These are phyloP conservation scores for Penicillium sp. DNA, from an alignment of 2,329 filamentous ascomycete genomes.

Conservation along the genomic window DNA sequence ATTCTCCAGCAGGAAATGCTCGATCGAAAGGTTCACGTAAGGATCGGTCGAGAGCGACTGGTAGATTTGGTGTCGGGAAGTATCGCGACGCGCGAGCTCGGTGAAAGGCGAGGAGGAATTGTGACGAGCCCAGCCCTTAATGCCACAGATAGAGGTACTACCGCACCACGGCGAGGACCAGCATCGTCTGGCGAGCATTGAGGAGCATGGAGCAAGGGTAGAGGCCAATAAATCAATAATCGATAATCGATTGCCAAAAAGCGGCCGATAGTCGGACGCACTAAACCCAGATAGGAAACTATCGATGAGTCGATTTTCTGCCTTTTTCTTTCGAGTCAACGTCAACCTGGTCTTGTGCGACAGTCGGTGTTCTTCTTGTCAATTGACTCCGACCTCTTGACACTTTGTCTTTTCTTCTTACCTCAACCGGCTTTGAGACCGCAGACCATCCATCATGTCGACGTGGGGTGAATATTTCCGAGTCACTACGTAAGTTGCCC, in stretches of 20 bases:
- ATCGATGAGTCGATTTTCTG: constrained; percentile 24
- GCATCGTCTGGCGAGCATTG: constrained; percentile 29
- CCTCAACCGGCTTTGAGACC: background rate
- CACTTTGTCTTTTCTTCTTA: background rate
- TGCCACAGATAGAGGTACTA: background rate
- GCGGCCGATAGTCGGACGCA: constrained; percentile 27
- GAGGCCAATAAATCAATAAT: background rate
- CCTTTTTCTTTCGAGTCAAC: constrained; percentile 4
- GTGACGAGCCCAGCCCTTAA: constrained; percentile 18
- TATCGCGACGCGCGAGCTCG: constrained; percentile 33
- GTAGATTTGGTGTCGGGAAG: constrained; percentile 62
- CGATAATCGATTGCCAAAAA: background rate
- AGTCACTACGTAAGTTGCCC: constrained; percentile 69
- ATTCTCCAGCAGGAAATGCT: constrained; percentile 81
- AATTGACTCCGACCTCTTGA: background rate
- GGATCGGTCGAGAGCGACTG: constrained; percentile 69
- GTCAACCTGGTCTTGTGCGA: background rate
- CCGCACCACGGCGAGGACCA: constrained; percentile 11
- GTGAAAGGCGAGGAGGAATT: constrained; percentile 37
- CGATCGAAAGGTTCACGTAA: constrained; percentile 87
- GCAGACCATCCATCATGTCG: constrained; percentile 61
- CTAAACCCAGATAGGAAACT: constrained; percentile 27
- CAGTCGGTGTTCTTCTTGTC: background rate
- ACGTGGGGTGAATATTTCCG: constrained; percentile 80
- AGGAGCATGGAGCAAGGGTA: background rate